Evolutionary conservation across 345 rosid genomes (phyloP).

Genomic region (Eucalyptus regnans): DNA sequence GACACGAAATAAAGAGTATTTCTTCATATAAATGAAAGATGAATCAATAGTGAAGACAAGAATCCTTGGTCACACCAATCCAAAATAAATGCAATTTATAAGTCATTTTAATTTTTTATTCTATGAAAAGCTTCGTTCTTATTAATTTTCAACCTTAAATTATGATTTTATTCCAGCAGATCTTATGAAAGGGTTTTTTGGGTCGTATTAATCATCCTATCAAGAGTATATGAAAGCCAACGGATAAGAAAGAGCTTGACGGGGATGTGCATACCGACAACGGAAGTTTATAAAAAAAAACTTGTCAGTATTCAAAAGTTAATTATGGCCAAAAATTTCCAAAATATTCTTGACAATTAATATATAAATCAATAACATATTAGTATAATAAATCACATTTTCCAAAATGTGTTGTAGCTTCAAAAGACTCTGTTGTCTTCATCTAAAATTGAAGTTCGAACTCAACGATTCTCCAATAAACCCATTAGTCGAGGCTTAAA

Average conservation of each 20-base stretch:
- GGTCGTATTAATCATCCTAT: background rate
- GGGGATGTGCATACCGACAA: background rate
- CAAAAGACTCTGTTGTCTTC: background rate
- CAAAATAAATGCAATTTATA: background rate
- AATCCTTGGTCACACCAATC: background rate
- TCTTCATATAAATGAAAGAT: background rate
- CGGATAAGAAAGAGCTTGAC: background rate
- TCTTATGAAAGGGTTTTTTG: accelerated
- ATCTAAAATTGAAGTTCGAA: background rate
- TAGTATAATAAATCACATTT: background rate
- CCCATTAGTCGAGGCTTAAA: background rate
- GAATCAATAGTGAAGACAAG: background rate
- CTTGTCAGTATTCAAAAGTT: background rate
- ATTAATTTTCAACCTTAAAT: background rate
- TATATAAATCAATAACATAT: background rate
- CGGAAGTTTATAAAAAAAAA: background rate
- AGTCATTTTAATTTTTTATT: background rate
- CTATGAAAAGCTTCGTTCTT: accelerated
- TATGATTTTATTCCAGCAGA: background rate
- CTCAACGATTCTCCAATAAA: background rate
- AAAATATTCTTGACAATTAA: background rate
- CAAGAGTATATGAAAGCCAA: background rate
- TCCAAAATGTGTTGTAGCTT: background rate
- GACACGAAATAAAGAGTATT: background rate
- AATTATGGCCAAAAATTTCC: background rate